Conservation (phyloP, 1,284 basidiomycete species). For the Pseudozyma hubeiensis region DNA sequence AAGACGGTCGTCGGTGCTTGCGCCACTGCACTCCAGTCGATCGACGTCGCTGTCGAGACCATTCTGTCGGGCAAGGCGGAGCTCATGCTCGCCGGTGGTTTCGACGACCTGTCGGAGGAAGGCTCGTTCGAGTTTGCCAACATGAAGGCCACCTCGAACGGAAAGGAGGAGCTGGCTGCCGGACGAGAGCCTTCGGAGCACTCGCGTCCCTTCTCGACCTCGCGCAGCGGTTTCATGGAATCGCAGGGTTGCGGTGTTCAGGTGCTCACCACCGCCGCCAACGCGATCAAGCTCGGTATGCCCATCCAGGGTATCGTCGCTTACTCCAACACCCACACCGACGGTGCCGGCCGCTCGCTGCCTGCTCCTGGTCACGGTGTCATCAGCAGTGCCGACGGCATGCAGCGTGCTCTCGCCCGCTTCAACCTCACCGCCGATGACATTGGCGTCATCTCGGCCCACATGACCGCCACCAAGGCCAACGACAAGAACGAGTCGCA, state of each 20-base stretch:
- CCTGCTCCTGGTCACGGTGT: slow-evolving; percentile 72
- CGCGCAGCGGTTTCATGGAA: slow-evolving; percentile 81
- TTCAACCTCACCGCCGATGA: slow-evolving; percentile 95
- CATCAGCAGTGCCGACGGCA: slow-evolving; percentile 72
- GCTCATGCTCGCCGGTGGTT: slow-evolving; percentile 98
- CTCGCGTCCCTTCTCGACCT: slow-evolving; percentile 96
- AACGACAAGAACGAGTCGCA: slow-evolving; percentile 99
- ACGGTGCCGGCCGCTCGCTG: slow-evolving; percentile 90
- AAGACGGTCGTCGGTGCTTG: slow-evolving; percentile 99
- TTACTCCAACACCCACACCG: slow-evolving; percentile 95
- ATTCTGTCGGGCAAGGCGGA: slow-evolving; percentile 95
- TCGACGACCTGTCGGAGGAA: slow-evolving; percentile 97
- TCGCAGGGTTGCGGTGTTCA: slow-evolving; percentile 96
- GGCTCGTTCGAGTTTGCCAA: slow-evolving; percentile 94
- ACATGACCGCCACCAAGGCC: slow-evolving; percentile 94
- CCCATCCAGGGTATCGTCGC: slow-evolving; percentile 93
- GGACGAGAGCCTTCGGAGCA: slow-evolving; percentile 97
- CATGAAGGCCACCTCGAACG: slow-evolving; percentile 99
- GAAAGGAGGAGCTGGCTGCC: slow-evolving; percentile 96
- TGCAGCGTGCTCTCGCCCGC: slow-evolving; percentile 92
- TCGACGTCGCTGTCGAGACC: slow-evolving; percentile 97
- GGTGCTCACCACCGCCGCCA: slow-evolving; percentile 94
- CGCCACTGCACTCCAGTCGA: slow-evolving; percentile 94
- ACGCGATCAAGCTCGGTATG: slow-evolving; percentile 90
- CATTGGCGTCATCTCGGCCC: slow-evolving; percentile 82